These are phyloP conservation scores for Salix exigua DNA, from an alignment of 345 rosid genomes.

Conservation along the genomic window DNA sequence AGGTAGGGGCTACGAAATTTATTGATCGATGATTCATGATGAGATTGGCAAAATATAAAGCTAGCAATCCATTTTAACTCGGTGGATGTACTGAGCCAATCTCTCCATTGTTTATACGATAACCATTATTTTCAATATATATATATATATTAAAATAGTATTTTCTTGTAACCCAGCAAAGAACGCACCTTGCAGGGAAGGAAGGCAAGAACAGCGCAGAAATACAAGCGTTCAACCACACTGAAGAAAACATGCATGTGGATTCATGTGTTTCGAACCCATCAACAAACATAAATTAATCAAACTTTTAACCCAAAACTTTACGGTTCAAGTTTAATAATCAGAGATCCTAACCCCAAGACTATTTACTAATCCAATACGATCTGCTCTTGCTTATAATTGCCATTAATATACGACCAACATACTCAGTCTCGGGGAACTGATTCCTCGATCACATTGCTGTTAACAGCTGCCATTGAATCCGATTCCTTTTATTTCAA, in stretches of 20 bases:
- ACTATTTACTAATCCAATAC: background rate
- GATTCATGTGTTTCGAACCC: background rate
- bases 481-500: background rate
- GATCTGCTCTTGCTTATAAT: background rate
- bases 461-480: background rate
- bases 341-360: background rate
- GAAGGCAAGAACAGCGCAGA: background rate
- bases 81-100: no score
- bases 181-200: background rate
- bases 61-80: background rate
- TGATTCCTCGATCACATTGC: slow-evolving; percentile 6
- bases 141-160: no score
- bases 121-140: no score
- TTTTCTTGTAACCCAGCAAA: no score
- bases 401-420: slow-evolving; percentile 33
- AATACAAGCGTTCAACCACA: background rate
- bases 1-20: background rate
- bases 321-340: background rate
- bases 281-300: background rate
- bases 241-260: slow-evolving; percentile 2
- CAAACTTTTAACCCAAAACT: background rate
- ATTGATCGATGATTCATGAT: background rate
- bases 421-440: slow-evolving; percentile 40
- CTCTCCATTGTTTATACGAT: no score
- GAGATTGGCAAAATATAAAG: background rate